These are phyloP conservation scores for Acanthamoeba royreba DNA, from an alignment of 208 protist species.

Conservation along the genomic window DNA sequence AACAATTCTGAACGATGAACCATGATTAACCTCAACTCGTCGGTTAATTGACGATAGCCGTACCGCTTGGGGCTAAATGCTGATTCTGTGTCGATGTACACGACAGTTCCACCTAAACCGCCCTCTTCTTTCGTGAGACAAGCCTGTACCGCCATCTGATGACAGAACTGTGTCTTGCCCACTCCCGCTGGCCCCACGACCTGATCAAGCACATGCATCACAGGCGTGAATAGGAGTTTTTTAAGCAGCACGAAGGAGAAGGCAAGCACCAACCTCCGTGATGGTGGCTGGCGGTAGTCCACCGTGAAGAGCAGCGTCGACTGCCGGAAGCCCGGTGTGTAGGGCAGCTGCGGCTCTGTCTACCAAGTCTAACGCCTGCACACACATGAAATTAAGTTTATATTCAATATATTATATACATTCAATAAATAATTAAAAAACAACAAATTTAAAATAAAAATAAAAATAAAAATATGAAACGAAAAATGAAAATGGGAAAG, in stretches of 20 bases:
- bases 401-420: neutral
- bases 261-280: too few species aligned
- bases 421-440: too few species aligned
- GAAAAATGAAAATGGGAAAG: neutral
- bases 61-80: slow-evolving; percentile 29
- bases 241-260: neutral
- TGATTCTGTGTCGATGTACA: slow-evolving; percentile 39
- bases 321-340: neutral
- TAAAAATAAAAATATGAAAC: too few species aligned
- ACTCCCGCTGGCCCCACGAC: slow-evolving; percentile 31
- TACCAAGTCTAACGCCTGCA: neutral
- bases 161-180: slow-evolving; percentile 46
- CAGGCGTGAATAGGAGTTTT: neutral
- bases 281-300: neutral
- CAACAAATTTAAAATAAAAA: too few species aligned
- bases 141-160: slow-evolving; percentile 25
- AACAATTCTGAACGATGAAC: neutral
- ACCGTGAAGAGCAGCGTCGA: neutral
- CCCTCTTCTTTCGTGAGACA: slow-evolving; percentile 7
- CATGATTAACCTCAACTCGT: neutral
- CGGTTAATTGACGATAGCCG: neutral
- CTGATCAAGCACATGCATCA: neutral
- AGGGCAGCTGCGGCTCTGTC: neutral
- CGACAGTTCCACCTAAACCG: neutral
- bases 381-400: neutral